Percentiles rank a stretch among this genome's conserved stretches.
Evolutionary conservation across 2,329 filamentous ascomycete species (phyloP).

Genomic region (Chaetomium olivaceum): DNA sequence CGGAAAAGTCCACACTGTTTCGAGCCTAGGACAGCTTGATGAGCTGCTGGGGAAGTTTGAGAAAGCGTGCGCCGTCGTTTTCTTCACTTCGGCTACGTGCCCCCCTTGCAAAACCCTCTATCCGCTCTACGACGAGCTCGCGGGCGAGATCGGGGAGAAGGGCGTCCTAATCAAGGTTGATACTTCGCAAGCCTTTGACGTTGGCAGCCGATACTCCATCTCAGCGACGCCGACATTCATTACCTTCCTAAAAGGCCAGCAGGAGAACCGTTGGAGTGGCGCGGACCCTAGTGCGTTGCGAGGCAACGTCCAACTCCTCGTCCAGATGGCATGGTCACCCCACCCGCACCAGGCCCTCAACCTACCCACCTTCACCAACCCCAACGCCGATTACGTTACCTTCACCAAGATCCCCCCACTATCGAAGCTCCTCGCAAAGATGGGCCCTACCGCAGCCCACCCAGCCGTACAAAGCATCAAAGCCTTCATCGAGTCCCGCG

Average conservation of each 20-base stretch:
- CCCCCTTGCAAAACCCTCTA: constrained; percentile 82
- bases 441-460: constrained; percentile 63
- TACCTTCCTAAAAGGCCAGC: constrained; percentile 74
- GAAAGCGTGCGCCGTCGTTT: constrained; percentile 74
- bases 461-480: constrained; percentile 64
- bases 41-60: constrained; percentile 59
- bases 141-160: constrained; percentile 67
- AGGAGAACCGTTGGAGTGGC: constrained; percentile 79
- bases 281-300: constrained; percentile 68
- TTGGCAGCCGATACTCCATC: constrained; percentile 66
- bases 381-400: constrained; percentile 64
- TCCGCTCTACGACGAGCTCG: constrained; percentile 77
- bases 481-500: constrained; percentile 67
- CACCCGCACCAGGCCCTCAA: constrained; percentile 74
- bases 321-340: constrained; percentile 71
- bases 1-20: constrained; percentile 60
- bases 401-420: constrained; percentile 81
- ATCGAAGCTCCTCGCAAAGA: constrained; percentile 76
- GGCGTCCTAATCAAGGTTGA: constrained; percentile 82
- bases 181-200: constrained; percentile 64
- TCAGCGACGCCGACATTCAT: constrained; percentile 85
- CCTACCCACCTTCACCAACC: constrained; percentile 68
- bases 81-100: constrained; percentile 90
- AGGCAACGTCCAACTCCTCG: constrained; percentile 70
- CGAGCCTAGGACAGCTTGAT: constrained; percentile 60